A percentile compares a stretch with the other conserved stretches of the same genome.
phyloP scores from a whole-genome alignment of 1,284 basidiomycete species.

The Ceratobasidium sp. region DNA sequence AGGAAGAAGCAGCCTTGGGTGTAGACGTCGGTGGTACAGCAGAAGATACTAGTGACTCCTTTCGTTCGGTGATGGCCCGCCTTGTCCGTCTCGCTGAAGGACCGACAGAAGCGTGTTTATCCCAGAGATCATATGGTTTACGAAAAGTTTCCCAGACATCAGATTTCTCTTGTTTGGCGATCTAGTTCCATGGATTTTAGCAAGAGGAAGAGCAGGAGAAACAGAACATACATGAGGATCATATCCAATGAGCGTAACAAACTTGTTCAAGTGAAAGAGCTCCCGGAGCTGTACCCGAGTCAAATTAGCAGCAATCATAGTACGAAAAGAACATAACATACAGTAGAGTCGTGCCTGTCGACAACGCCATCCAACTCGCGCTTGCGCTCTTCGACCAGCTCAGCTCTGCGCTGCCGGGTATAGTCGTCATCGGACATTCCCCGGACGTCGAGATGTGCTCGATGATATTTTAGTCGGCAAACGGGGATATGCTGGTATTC shows the following conservation, averaged over 20 bases:
- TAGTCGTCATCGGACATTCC: slow-evolving; percentile 41
- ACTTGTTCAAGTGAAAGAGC: slow-evolving; percentile 84
- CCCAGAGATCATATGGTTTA: slow-evolving; percentile 65
- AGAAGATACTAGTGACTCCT: slow-evolving; percentile 54
- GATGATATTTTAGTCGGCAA: slow-evolving; percentile 23
- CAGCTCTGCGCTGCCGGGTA: slow-evolving; percentile 47
- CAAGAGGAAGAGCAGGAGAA: not conserved
- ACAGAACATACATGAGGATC: slow-evolving; percentile 67
- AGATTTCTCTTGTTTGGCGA: slow-evolving; percentile 75
- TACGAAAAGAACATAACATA: slow-evolving; percentile 53
- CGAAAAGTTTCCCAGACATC: slow-evolving; percentile 76
- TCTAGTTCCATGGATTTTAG: slow-evolving; percentile 52
- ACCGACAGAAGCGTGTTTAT: slow-evolving; percentile 45
- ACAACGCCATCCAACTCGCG: slow-evolving; percentile 63
- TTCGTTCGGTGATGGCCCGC: slow-evolving; percentile 62
- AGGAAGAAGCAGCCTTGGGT: too few relatives aligned
- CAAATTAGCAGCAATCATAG: not conserved
- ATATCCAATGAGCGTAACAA: slow-evolving; percentile 73
- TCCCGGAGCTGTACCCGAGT: slow-evolving; percentile 69
- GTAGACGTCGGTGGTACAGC: too few relatives aligned
- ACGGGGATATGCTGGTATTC: not conserved
- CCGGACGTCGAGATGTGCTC: slow-evolving; percentile 26
- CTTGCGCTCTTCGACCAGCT: slow-evolving; percentile 65
- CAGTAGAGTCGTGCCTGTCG: slow-evolving; percentile 76
- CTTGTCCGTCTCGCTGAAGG: slow-evolving; percentile 60